These are phyloP conservation scores for Phytophthora ramorum DNA, from an alignment of 352 stramenopile genomes.

Conservation along the genomic window DNA sequence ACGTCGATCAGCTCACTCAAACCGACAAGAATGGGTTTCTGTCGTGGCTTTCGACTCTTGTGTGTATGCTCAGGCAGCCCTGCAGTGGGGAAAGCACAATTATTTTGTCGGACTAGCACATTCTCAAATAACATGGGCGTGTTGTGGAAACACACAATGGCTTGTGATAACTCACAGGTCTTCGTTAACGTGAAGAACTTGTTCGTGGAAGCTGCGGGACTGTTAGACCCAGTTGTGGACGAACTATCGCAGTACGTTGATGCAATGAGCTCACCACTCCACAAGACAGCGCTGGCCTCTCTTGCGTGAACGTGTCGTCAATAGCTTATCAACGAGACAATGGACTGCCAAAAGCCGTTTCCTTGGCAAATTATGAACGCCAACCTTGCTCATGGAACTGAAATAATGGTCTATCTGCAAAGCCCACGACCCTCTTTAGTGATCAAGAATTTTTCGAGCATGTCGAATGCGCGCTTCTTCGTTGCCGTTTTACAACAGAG, in stretches of 20 bases:
- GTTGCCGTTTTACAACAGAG: conserved; percentile 2
- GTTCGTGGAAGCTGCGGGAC: conserved; percentile 6
- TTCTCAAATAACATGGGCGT: conserved; percentile 1
- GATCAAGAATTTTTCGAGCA: conserved; percentile 5
- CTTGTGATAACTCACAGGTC: not conserved
- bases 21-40: conserved; percentile 9
- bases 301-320: conserved; percentile 17
- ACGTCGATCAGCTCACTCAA: conserved; percentile 11
- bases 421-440: not conserved
- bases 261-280: conserved; percentile 6
- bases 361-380: conserved; percentile 18
- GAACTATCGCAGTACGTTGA: not conserved
- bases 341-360: conserved; percentile 18
- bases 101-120: not conserved
- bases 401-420: no score
- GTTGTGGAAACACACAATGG: conserved; percentile 11
- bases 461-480: conserved; percentile 1
- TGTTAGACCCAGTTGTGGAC: conserved; percentile 8
- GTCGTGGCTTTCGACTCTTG: conserved; percentile 4
- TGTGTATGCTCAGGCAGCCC: conserved; percentile 4
- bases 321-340: conserved; percentile 23
- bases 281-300: not conserved
- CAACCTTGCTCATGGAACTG: not conserved
- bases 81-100: conserved; percentile 9
- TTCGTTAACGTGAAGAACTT: conserved; percentile 13